Evolutionary conservation across 495 filamentous ascomycete species (phyloP), one percentile per base, ranked within the genome.

Genomic region (Penicillium atrosanguineum): DNA sequence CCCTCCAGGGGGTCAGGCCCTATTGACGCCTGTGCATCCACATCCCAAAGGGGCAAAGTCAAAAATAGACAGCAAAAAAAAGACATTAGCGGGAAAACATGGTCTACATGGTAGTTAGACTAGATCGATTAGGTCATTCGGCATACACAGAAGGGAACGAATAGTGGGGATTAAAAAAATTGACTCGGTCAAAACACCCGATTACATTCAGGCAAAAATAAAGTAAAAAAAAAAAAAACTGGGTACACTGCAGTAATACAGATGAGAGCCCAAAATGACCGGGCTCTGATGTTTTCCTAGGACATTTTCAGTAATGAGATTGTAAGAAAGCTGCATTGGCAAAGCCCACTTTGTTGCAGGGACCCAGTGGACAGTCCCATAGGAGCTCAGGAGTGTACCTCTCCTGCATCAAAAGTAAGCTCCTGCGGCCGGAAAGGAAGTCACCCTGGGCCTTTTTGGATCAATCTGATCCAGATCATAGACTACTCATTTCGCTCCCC

Each of bases 311-410:
- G 52, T 42, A 57, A 53, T 38, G 31, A 36, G 44, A 52, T 56
- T 50, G 57, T 67, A 62, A 56, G 52, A 61, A 43, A 38, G 53
- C 57, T 59, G 58, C 61, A 60, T 67, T 36, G 40, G 51, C 25
- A 28, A 48, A 50, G 49, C 36, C 61, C 63, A 64, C 63, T 63
- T 26, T 9, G 26, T 49, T 67, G 61, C 61, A 67, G 57, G 50
- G 53, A 57, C 44, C 63, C 50, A 59, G 47, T 54, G 43, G 40
- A 18, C 51, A 48, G 37, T 48, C 6, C 26, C 34, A 42, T 52
- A 56, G 61, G 57, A 56, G 46, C 39, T 59, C 46, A 59, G 57
- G 50, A 50, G 39, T 14, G 51, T 47, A 25, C 39, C 36, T 56
- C 57, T 63, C 63, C 16, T 64, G 54, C 55, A 58, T 42, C 44